phyloP scores from a whole-genome alignment of 1,284 basidiomycete genomes.

The Hemileccinum hortonii region DNA sequence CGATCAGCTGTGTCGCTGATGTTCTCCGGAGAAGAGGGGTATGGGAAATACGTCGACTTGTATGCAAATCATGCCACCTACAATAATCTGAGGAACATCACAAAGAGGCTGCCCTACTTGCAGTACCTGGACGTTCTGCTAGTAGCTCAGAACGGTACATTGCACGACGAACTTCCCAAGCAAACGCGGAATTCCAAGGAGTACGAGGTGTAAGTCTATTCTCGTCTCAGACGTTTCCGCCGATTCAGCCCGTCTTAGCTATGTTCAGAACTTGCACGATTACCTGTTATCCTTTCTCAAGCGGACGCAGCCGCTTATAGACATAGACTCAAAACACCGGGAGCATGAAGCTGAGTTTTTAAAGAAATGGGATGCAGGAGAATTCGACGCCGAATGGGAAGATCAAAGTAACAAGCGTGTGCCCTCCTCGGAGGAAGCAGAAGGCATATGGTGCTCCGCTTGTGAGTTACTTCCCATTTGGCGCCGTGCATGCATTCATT shows the following conservation, averaged over 20 bases:
- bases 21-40: slow-evolving; percentile 95
- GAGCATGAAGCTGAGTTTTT: slow-evolving; percentile 73
- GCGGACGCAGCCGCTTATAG: slow-evolving; percentile 84
- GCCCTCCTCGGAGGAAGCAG: slow-evolving; percentile 43
- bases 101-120: slow-evolving; percentile 81
- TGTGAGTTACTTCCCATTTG: slow-evolving; percentile 58
- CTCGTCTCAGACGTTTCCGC: neutral
- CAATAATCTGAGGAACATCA: slow-evolving; percentile 84
- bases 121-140: slow-evolving; percentile 88
- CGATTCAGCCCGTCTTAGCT: slow-evolving; percentile 46
- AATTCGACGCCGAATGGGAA: slow-evolving; percentile 76
- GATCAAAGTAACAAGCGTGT: slow-evolving; percentile 44
- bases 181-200: slow-evolving; percentile 74
- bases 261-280: slow-evolving; percentile 77
- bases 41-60: slow-evolving; percentile 93
- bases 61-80: slow-evolving; percentile 87
- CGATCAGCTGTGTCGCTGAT: slow-evolving; percentile 76
- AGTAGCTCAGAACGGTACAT: slow-evolving; percentile 49
- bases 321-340: slow-evolving; percentile 70
- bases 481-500: slow-evolving; percentile 7
- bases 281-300: slow-evolving; percentile 88
- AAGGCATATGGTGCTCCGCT: slow-evolving; percentile 92
- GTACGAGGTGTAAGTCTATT: slow-evolving; percentile 69
- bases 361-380: slow-evolving; percentile 74
- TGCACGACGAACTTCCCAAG: slow-evolving; percentile 73